Conservation (phyloP, 2,329 filamentous ascomycete genomes). For the Diaporthe humulicola region DNA sequence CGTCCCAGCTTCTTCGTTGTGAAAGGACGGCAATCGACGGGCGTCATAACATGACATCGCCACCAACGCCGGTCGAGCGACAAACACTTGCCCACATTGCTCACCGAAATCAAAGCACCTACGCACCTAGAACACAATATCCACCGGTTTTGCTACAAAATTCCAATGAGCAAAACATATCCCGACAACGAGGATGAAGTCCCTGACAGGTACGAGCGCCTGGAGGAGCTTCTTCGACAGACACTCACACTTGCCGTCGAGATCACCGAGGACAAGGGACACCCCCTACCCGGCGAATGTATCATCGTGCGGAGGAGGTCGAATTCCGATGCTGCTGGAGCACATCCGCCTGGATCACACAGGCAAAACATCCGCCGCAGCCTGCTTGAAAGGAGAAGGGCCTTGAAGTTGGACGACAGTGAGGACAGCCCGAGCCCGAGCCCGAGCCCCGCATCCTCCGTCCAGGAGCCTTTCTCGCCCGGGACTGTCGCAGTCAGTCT, state of each 20-base stretch:
- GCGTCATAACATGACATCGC: neutral
- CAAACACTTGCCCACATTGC: neutral
- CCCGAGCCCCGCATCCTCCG: constrained; percentile 14
- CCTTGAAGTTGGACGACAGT: neutral
- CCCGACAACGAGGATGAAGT: neutral
- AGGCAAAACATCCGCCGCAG: neutral
- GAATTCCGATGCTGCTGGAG: neutral
- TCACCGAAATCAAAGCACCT: neutral
- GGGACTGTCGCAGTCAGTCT: constrained; percentile 33
- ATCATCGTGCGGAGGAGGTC: constrained; percentile 25
- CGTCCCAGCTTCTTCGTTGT: neutral
- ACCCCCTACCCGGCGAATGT: neutral
- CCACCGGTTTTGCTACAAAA: neutral
- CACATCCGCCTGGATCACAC: neutral
- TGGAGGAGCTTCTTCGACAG: constrained; percentile 33
- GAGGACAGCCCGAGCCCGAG: constrained; percentile 4
- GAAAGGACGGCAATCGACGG: no score
- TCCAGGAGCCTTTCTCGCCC: constrained; percentile 37
- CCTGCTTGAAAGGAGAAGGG: neutral
- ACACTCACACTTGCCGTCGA: constrained; percentile 32
- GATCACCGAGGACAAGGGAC: constrained; percentile 10
- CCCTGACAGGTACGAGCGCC: constrained; percentile 7
- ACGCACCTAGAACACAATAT: neutral
- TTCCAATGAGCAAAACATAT: neutral
- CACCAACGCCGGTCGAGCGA: neutral